Conservation (phyloP, 2,329 filamentous ascomycete species). For the Penicillium aurantiogriseum region DNA sequence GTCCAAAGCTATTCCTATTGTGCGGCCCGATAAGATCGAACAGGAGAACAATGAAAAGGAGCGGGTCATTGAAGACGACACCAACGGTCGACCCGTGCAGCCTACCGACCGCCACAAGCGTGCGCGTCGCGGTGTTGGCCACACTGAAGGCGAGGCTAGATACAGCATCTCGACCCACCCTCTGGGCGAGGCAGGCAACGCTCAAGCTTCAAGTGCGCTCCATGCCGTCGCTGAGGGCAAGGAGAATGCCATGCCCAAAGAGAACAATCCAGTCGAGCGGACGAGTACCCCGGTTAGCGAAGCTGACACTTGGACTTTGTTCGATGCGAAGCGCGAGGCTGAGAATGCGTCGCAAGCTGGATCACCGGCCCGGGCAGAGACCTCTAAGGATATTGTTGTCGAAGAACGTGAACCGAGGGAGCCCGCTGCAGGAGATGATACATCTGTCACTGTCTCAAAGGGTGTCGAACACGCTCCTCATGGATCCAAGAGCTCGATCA, state of each 20-base stretch:
- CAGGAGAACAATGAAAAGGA: conserved; percentile 39
- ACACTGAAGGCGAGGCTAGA: conserved; percentile 70
- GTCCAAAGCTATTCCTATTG: conserved; percentile 80
- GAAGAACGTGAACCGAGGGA: conserved; percentile 17
- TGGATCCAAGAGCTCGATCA: conserved; percentile 25
- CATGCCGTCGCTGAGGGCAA: conserved; percentile 37
- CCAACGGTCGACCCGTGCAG: conserved; percentile 57
- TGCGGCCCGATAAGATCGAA: conserved; percentile 60
- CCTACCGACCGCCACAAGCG: conserved; percentile 74
- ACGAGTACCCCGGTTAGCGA: conserved; percentile 36
- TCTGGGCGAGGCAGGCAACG: conserved; percentile 33
- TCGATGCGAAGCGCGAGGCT: conserved; percentile 55
- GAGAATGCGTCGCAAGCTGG: conserved; percentile 54
- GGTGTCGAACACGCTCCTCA: conserved; percentile 18
- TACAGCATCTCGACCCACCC: conserved; percentile 60
- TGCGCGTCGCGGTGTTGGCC: conserved; percentile 61
- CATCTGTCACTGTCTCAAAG: conserved; percentile 5
- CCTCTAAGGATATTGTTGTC: conserved; percentile 7
- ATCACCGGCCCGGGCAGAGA: conserved; percentile 38
- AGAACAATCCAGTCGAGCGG: conserved; percentile 34
- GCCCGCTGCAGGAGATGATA: conserved; percentile 1
- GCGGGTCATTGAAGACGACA: conserved; percentile 50
- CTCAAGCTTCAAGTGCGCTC: conserved; percentile 25
- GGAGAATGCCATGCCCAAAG: conserved; percentile 40
- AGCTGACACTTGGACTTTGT: conserved; percentile 56